Base-by-base conservation (phyloP, 2,329 filamentous ascomycete genomes). In the Epichloe sibirici region DNA sequence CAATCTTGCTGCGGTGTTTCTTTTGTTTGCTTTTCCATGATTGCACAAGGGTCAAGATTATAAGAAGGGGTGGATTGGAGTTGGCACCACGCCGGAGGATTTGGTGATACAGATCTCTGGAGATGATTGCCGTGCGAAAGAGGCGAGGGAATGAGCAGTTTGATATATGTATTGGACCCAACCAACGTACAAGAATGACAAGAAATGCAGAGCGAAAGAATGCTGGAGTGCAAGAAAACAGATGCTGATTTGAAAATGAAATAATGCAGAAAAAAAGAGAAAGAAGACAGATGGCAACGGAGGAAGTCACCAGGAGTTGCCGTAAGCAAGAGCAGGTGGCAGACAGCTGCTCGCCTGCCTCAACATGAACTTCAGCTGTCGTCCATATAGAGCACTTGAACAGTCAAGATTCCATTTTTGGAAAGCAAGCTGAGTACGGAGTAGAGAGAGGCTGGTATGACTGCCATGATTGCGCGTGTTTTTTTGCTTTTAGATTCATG, bases 11-110 rank as follows among this genome's bases (percentile, higher is more conserved):
- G 45, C 17, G 45, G 53, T 23, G 57, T 51, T 9, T 42, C 45
- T 8, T 52, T 48, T 7, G 49, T 34, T 15, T 53, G 53, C 51
- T 57, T 61, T 45, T 58, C 60, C 60, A 62, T 62, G 43, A 45
- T 51, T 34, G 53, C 51, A 2, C 57, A 52, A 2, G 55, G 55
- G 8, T 35, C 42, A 2, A 51, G 49, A 2, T 43, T 55, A 53
- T 49, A 59, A 28, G 58, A 55, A 3, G 52, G 53, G 1, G 40
- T 46, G 12, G 43, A 3, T 13, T 52, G 40, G 34, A 43, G 48
- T n/a, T 57, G 49, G 17, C 59, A 56, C 57, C 58, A 58, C 21
- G 49, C 13, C 21, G 55, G 55, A 25, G 51, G 34, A 35, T 53
- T 53, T 42, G 58, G 7, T 15, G 15, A 11, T 9, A 35, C 9